phyloP scores from a whole-genome alignment of 225 moss, liverwort and hornwort species.

The Polytrichum commune region DNA sequence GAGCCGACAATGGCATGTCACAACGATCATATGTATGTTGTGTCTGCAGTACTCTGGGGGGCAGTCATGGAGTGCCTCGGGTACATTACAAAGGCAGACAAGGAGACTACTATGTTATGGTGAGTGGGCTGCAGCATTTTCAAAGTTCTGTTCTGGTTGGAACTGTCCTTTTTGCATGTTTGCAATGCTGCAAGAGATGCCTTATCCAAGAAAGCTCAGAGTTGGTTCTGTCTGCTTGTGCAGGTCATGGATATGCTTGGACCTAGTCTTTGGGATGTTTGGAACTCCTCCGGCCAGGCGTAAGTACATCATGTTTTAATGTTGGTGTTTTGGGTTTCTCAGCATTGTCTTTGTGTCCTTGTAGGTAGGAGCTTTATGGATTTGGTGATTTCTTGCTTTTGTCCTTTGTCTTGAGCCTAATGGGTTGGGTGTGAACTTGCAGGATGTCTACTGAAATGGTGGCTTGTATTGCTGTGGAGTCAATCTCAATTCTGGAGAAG shows the following conservation, averaged over 20 bases:
- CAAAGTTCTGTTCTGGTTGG: too few species aligned
- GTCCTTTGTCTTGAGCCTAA: neutral
- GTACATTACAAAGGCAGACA: constrained; percentile 97
- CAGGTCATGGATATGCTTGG: constrained; percentile 99
- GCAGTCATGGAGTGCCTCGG: constrained; percentile 97
- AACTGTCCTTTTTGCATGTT: too few species aligned
- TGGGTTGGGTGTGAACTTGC: constrained; percentile 1
- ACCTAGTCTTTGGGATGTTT: constrained; percentile 99
- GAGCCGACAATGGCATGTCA: neutral
- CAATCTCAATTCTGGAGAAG: constrained; percentile 97
- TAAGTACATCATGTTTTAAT: constrained; percentile 22
- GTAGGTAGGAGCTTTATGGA: neutral
- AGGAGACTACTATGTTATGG: constrained; percentile 99
- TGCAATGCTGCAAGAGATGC: too few species aligned
- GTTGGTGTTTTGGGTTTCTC: too few species aligned
- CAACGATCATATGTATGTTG: neutral
- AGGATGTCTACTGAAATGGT: constrained; percentile 99
- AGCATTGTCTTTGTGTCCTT: too few species aligned
- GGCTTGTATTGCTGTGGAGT: constrained; percentile 97
- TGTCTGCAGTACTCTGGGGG: constrained; percentile 79
- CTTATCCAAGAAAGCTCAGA: too few species aligned
- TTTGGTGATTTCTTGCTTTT: rapidly evolving
- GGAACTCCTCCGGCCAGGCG: constrained; percentile 99
- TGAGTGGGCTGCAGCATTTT: constrained; percentile 11
- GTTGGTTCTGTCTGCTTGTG: neutral